Evolutionary conservation across 2,329 filamentous ascomycete species (phyloP).

Genomic region (Clonostachys sp.): DNA sequence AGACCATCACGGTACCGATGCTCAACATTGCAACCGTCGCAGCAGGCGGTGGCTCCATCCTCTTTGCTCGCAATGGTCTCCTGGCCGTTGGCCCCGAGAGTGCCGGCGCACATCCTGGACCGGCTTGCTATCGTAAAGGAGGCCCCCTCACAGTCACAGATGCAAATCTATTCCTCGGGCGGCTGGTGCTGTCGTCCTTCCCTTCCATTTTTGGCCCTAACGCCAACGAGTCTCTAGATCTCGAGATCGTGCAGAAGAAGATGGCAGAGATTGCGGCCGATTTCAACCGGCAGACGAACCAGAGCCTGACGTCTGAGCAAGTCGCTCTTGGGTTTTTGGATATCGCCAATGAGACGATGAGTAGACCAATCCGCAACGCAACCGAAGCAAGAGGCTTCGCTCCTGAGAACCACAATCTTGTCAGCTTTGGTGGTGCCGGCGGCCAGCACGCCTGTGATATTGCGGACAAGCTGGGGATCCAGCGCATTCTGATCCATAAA

Average conservation of each 20-base stretch:
- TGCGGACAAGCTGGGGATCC: conserved; percentile 31
- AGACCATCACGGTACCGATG: conserved; percentile 67
- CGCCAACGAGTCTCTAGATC: conserved; percentile 49
- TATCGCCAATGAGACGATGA: conserved; percentile 74
- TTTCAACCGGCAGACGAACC: conserved; percentile 29
- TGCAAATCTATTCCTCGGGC: conserved; percentile 63
- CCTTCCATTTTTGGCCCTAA: conserved; percentile 68
- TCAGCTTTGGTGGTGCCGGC: conserved; percentile 63
- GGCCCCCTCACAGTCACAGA: conserved; percentile 68
- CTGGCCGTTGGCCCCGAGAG: conserved; percentile 66
- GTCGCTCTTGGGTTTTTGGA: conserved; percentile 67
- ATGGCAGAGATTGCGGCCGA: conserved; percentile 30
- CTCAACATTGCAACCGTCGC: conserved; percentile 69
- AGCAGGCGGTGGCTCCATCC: conserved; percentile 38
- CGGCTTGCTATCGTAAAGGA: conserved; percentile 65
- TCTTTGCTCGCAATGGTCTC: conserved; percentile 65
- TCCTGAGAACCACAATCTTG: conserved; percentile 20
- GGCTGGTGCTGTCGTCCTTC: conserved; percentile 54
- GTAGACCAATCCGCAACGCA: conserved; percentile 67
- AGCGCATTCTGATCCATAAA: conserved; percentile 31
- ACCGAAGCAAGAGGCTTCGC: conserved; percentile 53
- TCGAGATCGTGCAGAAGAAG: conserved; percentile 23
- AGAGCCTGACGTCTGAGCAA: conserved; percentile 22
- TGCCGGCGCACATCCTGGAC: conserved; percentile 66
- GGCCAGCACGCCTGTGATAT: conserved; percentile 51